Evolutionary conservation across 202 grass and related monocot species (phyloP).

Genomic region (Carex sylvatica): DNA sequence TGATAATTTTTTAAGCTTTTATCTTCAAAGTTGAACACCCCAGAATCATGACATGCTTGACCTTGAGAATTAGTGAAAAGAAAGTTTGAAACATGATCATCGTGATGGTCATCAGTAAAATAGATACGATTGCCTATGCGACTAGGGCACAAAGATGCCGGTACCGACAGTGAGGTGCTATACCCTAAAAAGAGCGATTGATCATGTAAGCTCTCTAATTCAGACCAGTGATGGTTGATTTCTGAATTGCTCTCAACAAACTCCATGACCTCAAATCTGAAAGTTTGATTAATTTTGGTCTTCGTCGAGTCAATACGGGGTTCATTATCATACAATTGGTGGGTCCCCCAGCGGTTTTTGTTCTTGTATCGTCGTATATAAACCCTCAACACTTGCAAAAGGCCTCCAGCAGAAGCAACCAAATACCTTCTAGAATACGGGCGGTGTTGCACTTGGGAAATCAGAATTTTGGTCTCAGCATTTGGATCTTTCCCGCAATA

Average conservation of each 20-base stretch:
- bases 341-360: too few relatives aligned
- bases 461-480: neutral
- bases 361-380: neutral
- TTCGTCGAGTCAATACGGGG: neutral
- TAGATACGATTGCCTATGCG: slow-evolving; percentile 13
- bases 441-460: neutral
- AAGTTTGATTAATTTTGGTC: slow-evolving; percentile 11
- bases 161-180: neutral
- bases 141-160: slow-evolving; percentile 8
- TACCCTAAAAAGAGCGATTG: slow-evolving; percentile 12
- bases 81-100: slow-evolving; percentile 8
- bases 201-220: neutral
- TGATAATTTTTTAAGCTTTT: neutral
- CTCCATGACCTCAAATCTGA: slow-evolving; percentile 16
- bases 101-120: slow-evolving; percentile 27
- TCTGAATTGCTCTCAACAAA: neutral
- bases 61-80: neutral
- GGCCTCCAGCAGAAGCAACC: slow-evolving; percentile 21
- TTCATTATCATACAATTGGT: neutral
- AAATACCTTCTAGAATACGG: slow-evolving; percentile 13
- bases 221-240: slow-evolving; percentile 1
- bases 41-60: slow-evolving; percentile 7
- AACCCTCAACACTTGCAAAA: slow-evolving; percentile 25
- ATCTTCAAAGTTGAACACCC: slow-evolving; percentile 7
- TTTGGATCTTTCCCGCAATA: slow-evolving; percentile 23